Percentiles rank a stretch among this genome's conserved stretches.
These are phyloP conservation scores for Daldinia vernicosa DNA, from an alignment of 495 filamentous ascomycete genomes.

Conservation along the genomic window DNA sequence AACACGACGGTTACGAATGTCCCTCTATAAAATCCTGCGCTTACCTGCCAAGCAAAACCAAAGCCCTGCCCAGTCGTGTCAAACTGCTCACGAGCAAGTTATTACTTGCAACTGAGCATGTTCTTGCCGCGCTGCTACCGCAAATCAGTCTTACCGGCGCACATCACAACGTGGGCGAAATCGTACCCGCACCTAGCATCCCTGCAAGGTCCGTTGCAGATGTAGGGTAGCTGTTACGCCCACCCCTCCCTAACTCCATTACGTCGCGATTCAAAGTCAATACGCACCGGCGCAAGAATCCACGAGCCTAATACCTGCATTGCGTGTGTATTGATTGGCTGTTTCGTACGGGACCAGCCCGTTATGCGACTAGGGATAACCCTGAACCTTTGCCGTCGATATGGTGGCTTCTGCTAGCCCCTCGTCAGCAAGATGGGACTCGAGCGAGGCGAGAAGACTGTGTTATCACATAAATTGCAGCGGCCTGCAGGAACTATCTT, in stretches of 20 bases:
- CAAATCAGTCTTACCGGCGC: conserved; percentile 18
- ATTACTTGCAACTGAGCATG: neutral
- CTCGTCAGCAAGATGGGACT: conserved; percentile 4
- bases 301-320: conserved; percentile 7
- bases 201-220: conserved; percentile 17
- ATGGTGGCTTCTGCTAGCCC: conserved; percentile 7
- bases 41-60: neutral
- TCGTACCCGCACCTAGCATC: conserved; percentile 17
- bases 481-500: conserved; percentile 6
- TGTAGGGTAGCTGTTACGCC: conserved; percentile 7
- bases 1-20: neutral
- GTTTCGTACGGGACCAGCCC: neutral
- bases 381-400: neutral
- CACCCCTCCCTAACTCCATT: conserved; percentile 11
- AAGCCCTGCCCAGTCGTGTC: neutral
- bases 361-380: conserved; percentile 17
- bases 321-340: conserved; percentile 22
- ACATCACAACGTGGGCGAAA: conserved; percentile 9
- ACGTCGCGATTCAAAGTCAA: neutral
- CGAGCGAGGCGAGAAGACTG: neutral
- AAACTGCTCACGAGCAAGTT: neutral
- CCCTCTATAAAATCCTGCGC: neutral
- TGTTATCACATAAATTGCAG: conserved; percentile 28
- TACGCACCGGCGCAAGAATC: neutral
- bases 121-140: neutral